Base-by-base conservation (phyloP, 768 basidiomycete species). In the Hygrocybe coccinea region DNA sequence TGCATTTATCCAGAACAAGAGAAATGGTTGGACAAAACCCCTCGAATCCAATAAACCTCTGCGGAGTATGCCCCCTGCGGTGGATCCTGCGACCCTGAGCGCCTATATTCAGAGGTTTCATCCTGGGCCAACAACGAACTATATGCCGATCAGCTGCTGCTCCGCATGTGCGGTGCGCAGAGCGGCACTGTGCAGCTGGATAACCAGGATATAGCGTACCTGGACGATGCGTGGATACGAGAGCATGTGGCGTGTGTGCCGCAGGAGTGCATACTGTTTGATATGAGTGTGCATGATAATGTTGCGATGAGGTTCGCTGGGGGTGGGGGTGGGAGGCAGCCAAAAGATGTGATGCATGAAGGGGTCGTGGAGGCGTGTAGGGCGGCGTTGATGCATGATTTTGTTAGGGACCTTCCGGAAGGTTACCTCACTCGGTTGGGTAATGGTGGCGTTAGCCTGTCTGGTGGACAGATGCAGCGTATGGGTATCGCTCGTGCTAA, bases 391-490 rank as follows among this genome's bases (percentile, higher is more conserved):
- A 77, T 97, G 61, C 88, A 95, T 62, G 90, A 91, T 50, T 99
- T 95, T 69, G 78, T 97, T 6, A 69, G 73, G 15, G 89, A 86
- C 52, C 72, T 98, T 17, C 91, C 91, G 0, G 78, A 86, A 2
- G 92, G 93, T 0, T 97, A 97, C 61, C 89, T 94, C 45, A 95
- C 94, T 0, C 69, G 76, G 29, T 71, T 97, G 2, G 90, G 89
- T 1, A 82, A 74, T 19, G 82, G 79, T 34, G 95, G 93, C 2
- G 80, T 87, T 2, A 83, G 79, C 41, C 70, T 95, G 61, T 92
- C 89, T 59, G 95, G 95, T 14, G 95, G 95, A 2, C 97, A 98
- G 76, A 83, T 82, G 62, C 95, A 99, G 73, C 71, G 95, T 7
- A 65, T 99, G 29, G 91, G 91, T 5, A 84, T 99, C 55, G 95